phyloP scores from a whole-genome alignment of 306 rosid species.

The Rosa rugosa region DNA sequence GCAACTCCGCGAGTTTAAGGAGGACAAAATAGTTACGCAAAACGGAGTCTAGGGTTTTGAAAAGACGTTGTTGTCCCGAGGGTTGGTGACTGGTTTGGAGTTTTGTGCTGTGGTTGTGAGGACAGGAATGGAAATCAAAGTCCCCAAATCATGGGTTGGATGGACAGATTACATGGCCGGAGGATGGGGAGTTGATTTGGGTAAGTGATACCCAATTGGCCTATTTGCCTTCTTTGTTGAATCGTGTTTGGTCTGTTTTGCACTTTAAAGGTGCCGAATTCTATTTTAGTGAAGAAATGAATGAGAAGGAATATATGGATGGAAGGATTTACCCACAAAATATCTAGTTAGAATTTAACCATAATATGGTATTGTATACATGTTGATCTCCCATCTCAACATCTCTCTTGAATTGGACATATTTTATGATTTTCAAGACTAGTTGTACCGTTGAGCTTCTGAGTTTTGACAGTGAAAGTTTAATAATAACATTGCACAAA shows the following conservation, averaged over 20 bases:
- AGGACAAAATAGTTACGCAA: not conserved
- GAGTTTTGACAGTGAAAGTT: not conserved
- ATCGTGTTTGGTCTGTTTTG: not conserved
- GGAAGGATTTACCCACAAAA: not conserved
- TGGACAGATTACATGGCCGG: not conserved
- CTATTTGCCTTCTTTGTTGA: not conserved
- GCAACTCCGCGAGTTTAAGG: constrained; percentile 4
- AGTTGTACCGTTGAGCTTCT: not conserved
- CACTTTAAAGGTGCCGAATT: not conserved
- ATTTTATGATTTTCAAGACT: too few species aligned
- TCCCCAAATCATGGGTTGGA: not conserved
- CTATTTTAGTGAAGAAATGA: not conserved
- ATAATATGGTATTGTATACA: not conserved
- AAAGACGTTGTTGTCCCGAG: not conserved
- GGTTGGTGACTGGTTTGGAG: not conserved
- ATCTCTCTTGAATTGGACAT: not conserved
- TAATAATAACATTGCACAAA: not conserved
- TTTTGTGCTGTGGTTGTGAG: not conserved
- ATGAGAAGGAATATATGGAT: not conserved
- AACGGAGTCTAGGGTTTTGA: not conserved
- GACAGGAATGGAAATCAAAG: not conserved
- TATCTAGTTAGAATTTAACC: not conserved
- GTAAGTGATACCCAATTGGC: not conserved
- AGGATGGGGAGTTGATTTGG: not conserved
- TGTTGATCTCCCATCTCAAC: not conserved